Base-by-base conservation (phyloP, 2,329 filamentous ascomycete species). In the Xylariomycetidae sp. region DNA sequence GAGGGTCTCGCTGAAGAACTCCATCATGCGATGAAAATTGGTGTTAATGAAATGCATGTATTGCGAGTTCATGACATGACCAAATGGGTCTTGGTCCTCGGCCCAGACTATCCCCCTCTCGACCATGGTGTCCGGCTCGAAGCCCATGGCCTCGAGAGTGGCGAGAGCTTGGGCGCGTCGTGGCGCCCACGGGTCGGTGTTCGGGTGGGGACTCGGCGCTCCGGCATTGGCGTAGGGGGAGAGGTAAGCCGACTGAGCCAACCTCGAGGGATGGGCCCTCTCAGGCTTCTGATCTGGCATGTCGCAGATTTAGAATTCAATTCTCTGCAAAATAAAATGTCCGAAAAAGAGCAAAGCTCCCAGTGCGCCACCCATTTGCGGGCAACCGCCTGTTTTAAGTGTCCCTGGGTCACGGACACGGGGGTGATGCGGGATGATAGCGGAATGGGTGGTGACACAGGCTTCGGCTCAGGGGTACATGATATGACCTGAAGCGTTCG, bases 21-120 rank as follows among this genome's bases (percentile, higher is more conserved):
- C 48, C 44, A 52, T 44, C 18, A 47, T 30, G 10, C 46, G 42
- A 19, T 45, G 38, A 28, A 46, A 47, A 32, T 39, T 46, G 2
- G 37, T 26, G 19, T 43, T 43, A 1, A 50, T 8, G 19, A 42
- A 51, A 17, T 44, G 37, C 42, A 50, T 46, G 37, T 43, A 53
- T 25, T 47, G 40, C 2, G 44, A 38, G 2, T 52, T 45, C 40
- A 43, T 49, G 12, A 53, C 48, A 24, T 51, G 44, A 10, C 49
- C 49, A 29, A 41, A 51, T 1, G 48, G 49, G 34, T 51, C 49
- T 25, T 53, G 48, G 26, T 51, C 37, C 19, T 51, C 47, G 6
- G 47, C 49, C 49, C 49, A 52, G 4, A 47, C 25, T 4, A 53
- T 44, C 2, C 48, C 49, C n/a, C 26, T 36, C 29, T 44, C 39